These are phyloP conservation scores for Samsoniella hepiali DNA, from an alignment of 2,329 filamentous ascomycete species.

Conservation along the genomic window DNA sequence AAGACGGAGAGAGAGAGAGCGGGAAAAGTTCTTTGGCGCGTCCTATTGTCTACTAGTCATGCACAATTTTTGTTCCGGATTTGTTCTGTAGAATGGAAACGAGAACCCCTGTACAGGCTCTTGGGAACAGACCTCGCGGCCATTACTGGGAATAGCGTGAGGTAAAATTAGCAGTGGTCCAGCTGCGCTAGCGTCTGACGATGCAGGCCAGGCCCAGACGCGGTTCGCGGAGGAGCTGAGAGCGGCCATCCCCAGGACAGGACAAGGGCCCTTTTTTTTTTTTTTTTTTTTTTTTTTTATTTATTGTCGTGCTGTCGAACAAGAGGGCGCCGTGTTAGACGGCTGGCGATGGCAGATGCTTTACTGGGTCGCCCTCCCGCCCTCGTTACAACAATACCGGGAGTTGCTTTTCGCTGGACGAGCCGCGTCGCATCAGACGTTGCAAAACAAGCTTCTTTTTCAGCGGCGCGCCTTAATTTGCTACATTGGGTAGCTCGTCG, in stretches of 20 bases:
- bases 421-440: background rate
- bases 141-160: constrained; percentile 6
- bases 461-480: no score
- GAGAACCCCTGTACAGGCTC: background rate
- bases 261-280: background rate
- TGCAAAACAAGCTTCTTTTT: background rate
- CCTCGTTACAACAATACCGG: no score
- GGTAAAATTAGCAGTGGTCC: constrained; percentile 2
- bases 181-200: background rate
- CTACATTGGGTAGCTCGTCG: background rate
- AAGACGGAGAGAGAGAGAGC: background rate
- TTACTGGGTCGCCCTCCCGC: no score
- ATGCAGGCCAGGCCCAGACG: background rate
- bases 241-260: background rate
- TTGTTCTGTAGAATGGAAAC: background rate
- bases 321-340: background rate
- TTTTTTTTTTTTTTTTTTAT: background rate
- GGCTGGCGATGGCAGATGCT: background rate
- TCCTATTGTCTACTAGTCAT: background rate
- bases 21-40: background rate
- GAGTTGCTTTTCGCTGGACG: no score
- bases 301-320: background rate
- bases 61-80: background rate
- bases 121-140: background rate
- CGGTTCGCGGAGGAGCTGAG: background rate